Percentiles rank a stretch among this genome's conserved stretches.
phyloP scores from a whole-genome alignment of 805 yeast species.

The Candida endomychidarum region DNA sequence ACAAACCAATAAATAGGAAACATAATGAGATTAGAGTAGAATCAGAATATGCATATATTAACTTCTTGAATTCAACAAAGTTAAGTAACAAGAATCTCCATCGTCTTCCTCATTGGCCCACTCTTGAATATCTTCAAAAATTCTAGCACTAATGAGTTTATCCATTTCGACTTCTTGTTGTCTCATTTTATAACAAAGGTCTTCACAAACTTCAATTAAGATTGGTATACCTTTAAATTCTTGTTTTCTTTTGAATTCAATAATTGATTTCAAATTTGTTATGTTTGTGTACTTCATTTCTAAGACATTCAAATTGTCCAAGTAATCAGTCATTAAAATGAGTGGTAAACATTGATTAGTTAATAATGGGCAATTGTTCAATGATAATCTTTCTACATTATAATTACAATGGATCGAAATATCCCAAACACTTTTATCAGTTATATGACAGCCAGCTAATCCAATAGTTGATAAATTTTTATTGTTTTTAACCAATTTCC shows the following conservation, averaged over 20 bases:
- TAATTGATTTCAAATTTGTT: slow-evolving; percentile 60
- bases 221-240: slow-evolving; percentile 47
- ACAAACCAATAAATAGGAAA: no score
- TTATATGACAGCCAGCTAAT: slow-evolving; percentile 81
- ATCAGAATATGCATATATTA: neutral
- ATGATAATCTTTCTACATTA: slow-evolving; percentile 61
- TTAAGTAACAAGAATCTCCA: slow-evolving; percentile 21
- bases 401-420: slow-evolving; percentile 54
- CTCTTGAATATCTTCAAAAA: slow-evolving; percentile 60
- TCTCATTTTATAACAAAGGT: slow-evolving; percentile 56
- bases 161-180: slow-evolving; percentile 62
- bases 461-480: slow-evolving; percentile 66
- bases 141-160: slow-evolving; percentile 51
- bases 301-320: slow-evolving; percentile 64
- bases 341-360: slow-evolving; percentile 61
- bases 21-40: no score
- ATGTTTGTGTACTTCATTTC: slow-evolving; percentile 71
- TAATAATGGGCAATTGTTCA: slow-evolving; percentile 67
- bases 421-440: slow-evolving; percentile 81
- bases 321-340: slow-evolving; percentile 44
- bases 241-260: slow-evolving; percentile 63
- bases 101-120: slow-evolving; percentile 59
- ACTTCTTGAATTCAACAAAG: slow-evolving; percentile 7
- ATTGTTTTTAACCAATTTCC: slow-evolving; percentile 57
- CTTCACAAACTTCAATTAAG: slow-evolving; percentile 77